These are phyloP conservation scores for Allium sativum DNA, from an alignment of 106 monocot species.

Conservation along the genomic window DNA sequence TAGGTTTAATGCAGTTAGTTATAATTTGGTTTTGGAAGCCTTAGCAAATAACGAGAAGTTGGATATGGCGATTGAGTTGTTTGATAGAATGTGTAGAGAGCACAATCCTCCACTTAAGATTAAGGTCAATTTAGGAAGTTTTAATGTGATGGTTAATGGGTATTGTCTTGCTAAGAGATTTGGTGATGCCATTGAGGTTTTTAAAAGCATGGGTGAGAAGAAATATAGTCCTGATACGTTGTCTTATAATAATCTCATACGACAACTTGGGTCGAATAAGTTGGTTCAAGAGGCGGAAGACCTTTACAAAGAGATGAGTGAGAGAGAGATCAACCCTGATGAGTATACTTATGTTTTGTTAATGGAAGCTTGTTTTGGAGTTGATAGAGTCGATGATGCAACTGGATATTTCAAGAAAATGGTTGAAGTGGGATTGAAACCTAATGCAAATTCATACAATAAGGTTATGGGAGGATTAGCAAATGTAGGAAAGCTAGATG, in stretches of 20 bases:
- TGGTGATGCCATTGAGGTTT: conserved; percentile 56
- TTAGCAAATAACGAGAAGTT: conserved; percentile 51
- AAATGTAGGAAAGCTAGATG: conserved; percentile 40
- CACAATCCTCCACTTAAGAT: conserved; percentile 66
- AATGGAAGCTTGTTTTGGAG: conserved; percentile 58
- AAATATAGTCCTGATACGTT: conserved; percentile 54
- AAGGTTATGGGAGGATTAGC: conserved; percentile 61
- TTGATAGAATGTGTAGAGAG: conserved; percentile 60
- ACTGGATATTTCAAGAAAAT: conserved; percentile 64
- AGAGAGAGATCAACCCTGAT: conserved; percentile 49
- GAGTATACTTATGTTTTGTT: conserved; percentile 81
- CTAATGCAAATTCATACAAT: conserved; percentile 62
- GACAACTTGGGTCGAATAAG: conserved; percentile 50
- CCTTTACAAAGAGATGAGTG: conserved; percentile 67
- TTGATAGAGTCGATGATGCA: conserved; percentile 58
- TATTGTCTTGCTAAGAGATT: conserved; percentile 50
- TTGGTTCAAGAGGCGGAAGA: conserved; percentile 48
- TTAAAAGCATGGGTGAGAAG: conserved; percentile 67
- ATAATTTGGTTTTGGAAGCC: conserved; percentile 75
- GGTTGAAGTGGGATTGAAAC: conserved; percentile 56
- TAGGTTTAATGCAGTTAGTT: conserved; percentile 60
- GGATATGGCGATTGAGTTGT: conserved; percentile 53
- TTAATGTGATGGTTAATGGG: conserved; percentile 89
- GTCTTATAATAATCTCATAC: conserved; percentile 86
- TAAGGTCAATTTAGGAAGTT: conserved; percentile 71